Conservation (phyloP, 2,329 filamentous ascomycete genomes). For the Teratosphaeriaceae sp. region DNA sequence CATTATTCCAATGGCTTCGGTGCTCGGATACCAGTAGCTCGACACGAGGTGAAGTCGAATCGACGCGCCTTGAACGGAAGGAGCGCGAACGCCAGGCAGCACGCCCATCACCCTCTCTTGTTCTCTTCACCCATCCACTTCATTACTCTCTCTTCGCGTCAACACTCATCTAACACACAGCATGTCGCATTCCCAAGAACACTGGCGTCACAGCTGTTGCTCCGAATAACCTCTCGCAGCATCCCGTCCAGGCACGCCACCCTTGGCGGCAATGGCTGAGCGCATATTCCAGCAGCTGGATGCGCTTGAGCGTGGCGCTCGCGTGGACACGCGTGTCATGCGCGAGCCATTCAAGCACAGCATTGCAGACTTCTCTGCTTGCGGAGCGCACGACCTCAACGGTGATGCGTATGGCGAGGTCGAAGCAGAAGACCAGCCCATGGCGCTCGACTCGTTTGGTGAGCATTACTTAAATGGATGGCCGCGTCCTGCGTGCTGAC, state of each 20-base stretch:
- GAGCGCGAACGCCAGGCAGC: background rate
- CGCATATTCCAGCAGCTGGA: slow-evolving; percentile 24
- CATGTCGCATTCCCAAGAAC: background rate
- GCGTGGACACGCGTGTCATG: slow-evolving; percentile 3
- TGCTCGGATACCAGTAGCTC: too few relatives aligned
- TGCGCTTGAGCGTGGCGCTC: slow-evolving; percentile 17
- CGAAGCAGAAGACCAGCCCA: slow-evolving; percentile 10
- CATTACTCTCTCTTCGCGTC: too few relatives aligned
- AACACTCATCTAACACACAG: too few relatives aligned
- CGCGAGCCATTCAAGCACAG: slow-evolving; percentile 3
- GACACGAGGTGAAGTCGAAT: background rate
- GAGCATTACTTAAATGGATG: slow-evolving; percentile 6
- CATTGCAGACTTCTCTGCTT: slow-evolving; percentile 6
- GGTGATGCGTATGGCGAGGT: slow-evolving; percentile 3
- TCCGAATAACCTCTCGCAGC: too few relatives aligned
- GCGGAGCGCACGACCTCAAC: slow-evolving; percentile 9
- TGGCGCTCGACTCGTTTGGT: slow-evolving; percentile 45
- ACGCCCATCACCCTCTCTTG: background rate
- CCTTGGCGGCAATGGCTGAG: slow-evolving; percentile 13
- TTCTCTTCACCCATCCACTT: too few relatives aligned
- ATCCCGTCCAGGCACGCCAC: too few relatives aligned
- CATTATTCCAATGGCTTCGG: too few relatives aligned
- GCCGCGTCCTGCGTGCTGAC: slow-evolving; percentile 9
- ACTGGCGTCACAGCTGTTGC: too few relatives aligned
- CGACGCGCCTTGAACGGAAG: background rate